Conservation (phyloP, 257 asterid genomes). For the Scutellaria baicalensis region DNA sequence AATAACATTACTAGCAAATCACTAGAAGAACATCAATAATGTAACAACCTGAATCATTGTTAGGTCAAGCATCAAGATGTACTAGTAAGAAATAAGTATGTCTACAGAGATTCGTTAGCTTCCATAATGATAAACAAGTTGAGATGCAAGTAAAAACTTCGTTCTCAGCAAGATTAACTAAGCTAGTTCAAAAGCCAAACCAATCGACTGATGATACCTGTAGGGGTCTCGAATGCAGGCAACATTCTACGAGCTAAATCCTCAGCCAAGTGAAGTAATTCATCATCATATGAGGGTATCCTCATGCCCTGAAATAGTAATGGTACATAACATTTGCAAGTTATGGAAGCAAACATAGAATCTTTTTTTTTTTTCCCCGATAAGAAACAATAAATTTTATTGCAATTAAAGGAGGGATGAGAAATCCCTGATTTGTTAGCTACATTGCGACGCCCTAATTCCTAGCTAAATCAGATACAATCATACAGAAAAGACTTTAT, state of each 20-base stretch:
- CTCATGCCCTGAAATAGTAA: conserved; percentile 77
- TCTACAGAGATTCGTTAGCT: neutral
- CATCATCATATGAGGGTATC: conserved; percentile 77
- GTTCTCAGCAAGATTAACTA: neutral
- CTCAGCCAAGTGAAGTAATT: conserved; percentile 84
- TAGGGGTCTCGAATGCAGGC: conserved; percentile 99
- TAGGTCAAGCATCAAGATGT: neutral
- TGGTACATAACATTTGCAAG: conserved; percentile 1
- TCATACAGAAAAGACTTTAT: too few species aligned
- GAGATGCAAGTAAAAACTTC: neutral
- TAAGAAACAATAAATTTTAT: too few species aligned
- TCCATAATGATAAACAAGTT: neutral
- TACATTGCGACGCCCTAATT: too few species aligned
- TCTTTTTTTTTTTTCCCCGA: neutral
- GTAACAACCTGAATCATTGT: neutral
- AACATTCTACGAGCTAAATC: conserved; percentile 89
- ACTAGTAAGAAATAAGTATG: neutral
- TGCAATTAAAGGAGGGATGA: too few species aligned
- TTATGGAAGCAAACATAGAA: neutral
- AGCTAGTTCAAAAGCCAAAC: neutral
- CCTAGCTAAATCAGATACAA: too few species aligned
- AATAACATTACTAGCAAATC: neutral
- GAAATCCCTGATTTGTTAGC: too few species aligned
- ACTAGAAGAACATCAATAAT: neutral
- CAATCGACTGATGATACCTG: conserved; percentile 49